These are phyloP conservation scores for Ustilago tritici DNA, from an alignment of 1,284 basidiomycete genomes.

Conservation along the genomic window DNA sequence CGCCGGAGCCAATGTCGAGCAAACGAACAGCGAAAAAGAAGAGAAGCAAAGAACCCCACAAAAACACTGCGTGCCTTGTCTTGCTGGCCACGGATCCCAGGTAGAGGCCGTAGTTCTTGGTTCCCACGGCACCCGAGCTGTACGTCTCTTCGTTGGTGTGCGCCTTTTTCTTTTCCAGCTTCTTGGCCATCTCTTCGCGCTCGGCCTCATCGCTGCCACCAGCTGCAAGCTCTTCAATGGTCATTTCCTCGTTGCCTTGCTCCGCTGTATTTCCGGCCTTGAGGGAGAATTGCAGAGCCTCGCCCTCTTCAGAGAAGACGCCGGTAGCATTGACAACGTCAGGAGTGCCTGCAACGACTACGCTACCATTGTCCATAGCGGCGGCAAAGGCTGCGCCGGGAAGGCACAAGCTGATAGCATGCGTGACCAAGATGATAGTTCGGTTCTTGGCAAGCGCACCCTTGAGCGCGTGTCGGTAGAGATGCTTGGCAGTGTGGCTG, in stretches of 20 bases:
- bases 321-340: slow-evolving; percentile 69
- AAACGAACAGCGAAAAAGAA: slow-evolving; percentile 58
- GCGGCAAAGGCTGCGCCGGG: slow-evolving; percentile 79
- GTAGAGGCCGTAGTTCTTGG: slow-evolving; percentile 64
- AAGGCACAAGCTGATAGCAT: slow-evolving; percentile 82
- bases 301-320: slow-evolving; percentile 53
- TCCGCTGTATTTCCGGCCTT: slow-evolving; percentile 23
- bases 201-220: slow-evolving; percentile 53
- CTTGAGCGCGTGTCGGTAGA: slow-evolving; percentile 77
- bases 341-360: slow-evolving; percentile 78
- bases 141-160: slow-evolving; percentile 65
- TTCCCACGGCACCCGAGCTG: slow-evolving; percentile 58
- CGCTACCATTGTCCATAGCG: slow-evolving; percentile 79
- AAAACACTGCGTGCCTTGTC: slow-evolving; percentile 33
- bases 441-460: slow-evolving; percentile 77
- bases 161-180: slow-evolving; percentile 56
- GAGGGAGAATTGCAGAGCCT: slow-evolving; percentile 45
- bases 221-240: slow-evolving; percentile 62
- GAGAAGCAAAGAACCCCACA: slow-evolving; percentile 57
- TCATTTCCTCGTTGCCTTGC: slow-evolving; percentile 43
- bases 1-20: slow-evolving; percentile 61
- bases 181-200: slow-evolving; percentile 56
- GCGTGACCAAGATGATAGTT: slow-evolving; percentile 85
- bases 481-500: slow-evolving; percentile 83
- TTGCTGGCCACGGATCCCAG: slow-evolving; percentile 52